Percentiles rank a stretch among this genome's conserved stretches.
Evolutionary conservation across 345 rosid genomes (phyloP).

Genomic region (Populus alba): DNA sequence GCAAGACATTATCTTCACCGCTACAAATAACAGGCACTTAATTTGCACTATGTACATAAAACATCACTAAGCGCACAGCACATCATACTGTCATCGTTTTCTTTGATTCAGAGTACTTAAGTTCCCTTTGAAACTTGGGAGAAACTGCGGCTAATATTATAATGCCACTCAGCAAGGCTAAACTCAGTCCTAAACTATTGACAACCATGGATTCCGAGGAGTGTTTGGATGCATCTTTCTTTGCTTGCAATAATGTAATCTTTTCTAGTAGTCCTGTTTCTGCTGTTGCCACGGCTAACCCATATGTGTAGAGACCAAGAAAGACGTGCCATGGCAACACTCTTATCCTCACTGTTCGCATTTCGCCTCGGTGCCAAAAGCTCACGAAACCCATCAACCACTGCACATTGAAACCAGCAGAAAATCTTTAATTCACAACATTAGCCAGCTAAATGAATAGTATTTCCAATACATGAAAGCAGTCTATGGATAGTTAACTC

Average conservation of each 20-base stretch:
- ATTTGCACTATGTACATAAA: neutral
- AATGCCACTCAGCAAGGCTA: conserved; percentile 65
- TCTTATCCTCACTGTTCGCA: conserved; percentile 45
- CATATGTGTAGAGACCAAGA: conserved; percentile 82
- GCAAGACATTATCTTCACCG: neutral
- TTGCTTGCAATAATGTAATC: conserved; percentile 61
- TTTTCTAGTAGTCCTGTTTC: conserved; percentile 87
- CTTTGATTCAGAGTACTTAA: conserved; percentile 37
- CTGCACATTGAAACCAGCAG: conserved; percentile 39
- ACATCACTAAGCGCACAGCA: neutral
- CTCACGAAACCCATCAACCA: conserved; percentile 84
- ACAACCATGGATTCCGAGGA: conserved; percentile 66
- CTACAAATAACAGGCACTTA: neutral
- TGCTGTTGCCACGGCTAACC: conserved; percentile 76
- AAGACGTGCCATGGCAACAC: conserved; percentile 91
- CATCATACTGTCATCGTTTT: neutral
- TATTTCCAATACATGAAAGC: neutral
- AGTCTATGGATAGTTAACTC: neutral
- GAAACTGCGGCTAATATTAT: conserved; percentile 63
- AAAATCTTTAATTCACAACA: neutral
- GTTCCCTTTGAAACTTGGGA: conserved; percentile 49
- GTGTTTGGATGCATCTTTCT: conserved; percentile 38
- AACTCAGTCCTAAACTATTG: conserved; percentile 62
- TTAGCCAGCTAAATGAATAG: neutral
- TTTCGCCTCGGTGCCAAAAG: conserved; percentile 87